Evolutionary conservation across 2,329 filamentous ascomycete species (phyloP), one percentile per base, ranked within the genome.

Genomic region (Fusarium compactum): DNA sequence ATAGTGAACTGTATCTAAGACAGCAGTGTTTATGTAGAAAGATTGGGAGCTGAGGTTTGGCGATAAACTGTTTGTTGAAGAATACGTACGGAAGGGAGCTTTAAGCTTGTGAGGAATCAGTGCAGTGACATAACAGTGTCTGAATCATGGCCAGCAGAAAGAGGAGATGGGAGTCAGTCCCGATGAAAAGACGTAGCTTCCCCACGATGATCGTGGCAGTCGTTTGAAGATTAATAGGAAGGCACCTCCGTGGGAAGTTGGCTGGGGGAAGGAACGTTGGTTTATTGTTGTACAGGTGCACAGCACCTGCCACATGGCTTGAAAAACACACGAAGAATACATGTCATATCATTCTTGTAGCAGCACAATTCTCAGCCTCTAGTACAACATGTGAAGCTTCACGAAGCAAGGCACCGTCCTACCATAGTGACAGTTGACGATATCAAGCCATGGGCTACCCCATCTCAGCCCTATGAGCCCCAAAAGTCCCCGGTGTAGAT

Each of bases 391-490:
- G 8, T 32, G 7, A 30, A 44, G 41, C 45, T 29, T 38, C 29
- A 24, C n/a, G 6, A 34, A 34, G 18, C 8, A 53, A 50, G 43
- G 43, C 16, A 50, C 63, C 40, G 56, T 67, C 38, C 22, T 30
- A 48, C 40, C 18, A 11, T 50, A 11, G 22, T 15, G 4, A 25
- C 11, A 32, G 10, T 8, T 9, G 2, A 29, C 25, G 29, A 44
- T 30, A n/a, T 38, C 10, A 12, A 22, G 5, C 14, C 10, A 44
- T 8, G 2, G 18, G 32, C n/a, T 18, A 22, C 24, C 16, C 18
- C 30, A 41, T 52, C 51, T 51, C 50, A 56, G 45, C 43, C 29
- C 6, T 22, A 52, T 22, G 41, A 58, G n/a, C 16, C 24, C 32
- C 25, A 16, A 3, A n/a, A 18, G 41, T 14, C 52, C 46, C 57